Conservation (phyloP, 176 grass and related monocot species). For the Phoenix dactylifera region DNA sequence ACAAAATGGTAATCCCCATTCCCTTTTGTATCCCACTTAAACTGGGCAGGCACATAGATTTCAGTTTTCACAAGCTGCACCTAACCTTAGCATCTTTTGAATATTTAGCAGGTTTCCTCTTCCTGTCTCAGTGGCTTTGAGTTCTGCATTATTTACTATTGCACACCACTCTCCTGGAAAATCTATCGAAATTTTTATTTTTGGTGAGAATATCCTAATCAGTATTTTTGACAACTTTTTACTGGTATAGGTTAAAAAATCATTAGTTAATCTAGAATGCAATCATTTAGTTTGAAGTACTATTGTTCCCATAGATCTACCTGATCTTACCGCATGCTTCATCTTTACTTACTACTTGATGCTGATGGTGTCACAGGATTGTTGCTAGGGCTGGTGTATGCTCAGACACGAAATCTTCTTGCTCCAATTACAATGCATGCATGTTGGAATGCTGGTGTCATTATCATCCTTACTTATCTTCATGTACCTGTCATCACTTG, state of each 20-base stretch:
- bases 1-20: conserved; percentile 4
- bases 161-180: conserved; percentile 12
- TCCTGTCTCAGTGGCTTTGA: conserved; percentile 1
- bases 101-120: conserved; percentile 5
- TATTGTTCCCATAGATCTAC: no score
- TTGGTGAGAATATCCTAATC: not conserved
- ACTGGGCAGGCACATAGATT: no score
- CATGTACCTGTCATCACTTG: not conserved
- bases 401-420: conserved; percentile 9
- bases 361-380: not conserved
- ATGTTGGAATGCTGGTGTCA: conserved; percentile 2
- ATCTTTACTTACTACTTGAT: no score
- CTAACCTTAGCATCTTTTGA: no score
- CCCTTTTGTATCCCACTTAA: no score
- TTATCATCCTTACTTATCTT: conserved; percentile 2
- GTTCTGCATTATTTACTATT: conserved; percentile 1
- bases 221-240: no score
- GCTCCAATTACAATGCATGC: conserved; percentile 9
- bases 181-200: conserved; percentile 4
- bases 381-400: not conserved
- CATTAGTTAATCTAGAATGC: no score
- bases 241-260: no score
- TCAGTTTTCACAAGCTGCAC: no score
- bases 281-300: no score
- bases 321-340: no score